Base-by-base conservation (phyloP, 2,329 filamentous ascomycete species). In the Fusarium liriodendri region DNA sequence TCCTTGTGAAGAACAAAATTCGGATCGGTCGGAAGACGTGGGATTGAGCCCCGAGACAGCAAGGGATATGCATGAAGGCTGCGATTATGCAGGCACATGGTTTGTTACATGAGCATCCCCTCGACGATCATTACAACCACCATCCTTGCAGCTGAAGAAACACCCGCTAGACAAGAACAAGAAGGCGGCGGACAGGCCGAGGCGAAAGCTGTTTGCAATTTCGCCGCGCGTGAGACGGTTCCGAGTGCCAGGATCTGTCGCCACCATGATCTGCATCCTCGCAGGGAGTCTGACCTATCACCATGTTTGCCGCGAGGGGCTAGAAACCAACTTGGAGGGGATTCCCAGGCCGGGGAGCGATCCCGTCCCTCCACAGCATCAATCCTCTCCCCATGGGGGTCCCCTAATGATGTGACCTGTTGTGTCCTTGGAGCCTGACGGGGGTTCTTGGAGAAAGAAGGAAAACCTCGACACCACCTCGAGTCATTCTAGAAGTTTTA, bases 301-400 rank as follows among this genome's bases (percentile, higher is more conserved):
- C 27, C 6, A 52, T 27, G 6, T 6, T 22, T 10, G 18, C 18
- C 9, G 4, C 2, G 13, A 29, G 11, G 35, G 37, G 57, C 25
- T 20, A 40, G 27, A 32, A 32, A 5, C 18, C 47, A 8, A 11
- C 27, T n/a, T 54, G 27, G 27, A 32, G 47, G 35, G 61, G 35
- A 42, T 58, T 52, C 58, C 67, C 71, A 65, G 69, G 40, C 60
- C 50, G 37, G 63, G 55, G 50, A 38, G 55, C 29, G 42, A 67
- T 59, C 42, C 55, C 55, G 27, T 27, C 27, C 52, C 62, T 54
- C 47, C 27, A 37, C 47, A 32, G 35, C 64, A 40, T 67, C 57
- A 71, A 71, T n/a, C 42, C 47, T 60, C 37, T 66, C 71, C 71
- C 71, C 71, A 62, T 42, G 71, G 71, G 71, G 71, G 33, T 27